Evolutionary conservation across 2,329 filamentous ascomycete species (phyloP).

Genomic region (Apiospora malaysiana): DNA sequence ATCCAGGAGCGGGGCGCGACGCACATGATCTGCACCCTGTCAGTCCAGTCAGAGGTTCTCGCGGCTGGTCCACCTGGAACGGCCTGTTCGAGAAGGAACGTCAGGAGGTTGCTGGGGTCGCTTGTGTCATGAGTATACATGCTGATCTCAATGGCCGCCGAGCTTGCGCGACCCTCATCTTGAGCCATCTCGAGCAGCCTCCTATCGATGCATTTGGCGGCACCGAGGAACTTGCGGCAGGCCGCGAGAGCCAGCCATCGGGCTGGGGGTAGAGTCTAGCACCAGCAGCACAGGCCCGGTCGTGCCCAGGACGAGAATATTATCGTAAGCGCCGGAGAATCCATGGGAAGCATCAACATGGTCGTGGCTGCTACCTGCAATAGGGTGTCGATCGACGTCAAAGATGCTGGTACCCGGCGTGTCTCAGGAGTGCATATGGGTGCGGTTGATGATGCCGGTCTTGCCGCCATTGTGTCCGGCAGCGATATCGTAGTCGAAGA

Average conservation of each 20-base stretch:
- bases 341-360: constrained; percentile 17
- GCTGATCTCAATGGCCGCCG: neutral
- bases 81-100: constrained; percentile 28
- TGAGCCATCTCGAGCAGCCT: constrained; percentile 21
- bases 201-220: constrained; percentile 23
- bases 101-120: constrained; percentile 25
- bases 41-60: neutral
- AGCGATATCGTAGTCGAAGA: constrained; percentile 32
- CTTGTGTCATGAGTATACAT: neutral
- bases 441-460: constrained; percentile 25
- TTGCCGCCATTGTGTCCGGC: constrained; percentile 6
- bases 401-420: constrained; percentile 25
- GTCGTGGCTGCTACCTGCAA: neutral
- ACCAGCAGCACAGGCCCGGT: too few relatives aligned
- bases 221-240: constrained; percentile 25
- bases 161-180: neutral
- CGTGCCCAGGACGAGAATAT: constrained; percentile 19
- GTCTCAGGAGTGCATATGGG: constrained; percentile 23
- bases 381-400: constrained; percentile 25
- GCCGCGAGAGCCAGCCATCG: constrained; percentile 28
- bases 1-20: neutral
- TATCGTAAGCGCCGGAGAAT: constrained; percentile 20
- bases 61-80: constrained; percentile 26
- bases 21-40: constrained; percentile 9
- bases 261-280: constrained; percentile 25